Base-by-base conservation (phyloP, 2,329 filamentous ascomycete species). In the Colletotrichum godetiae region DNA sequence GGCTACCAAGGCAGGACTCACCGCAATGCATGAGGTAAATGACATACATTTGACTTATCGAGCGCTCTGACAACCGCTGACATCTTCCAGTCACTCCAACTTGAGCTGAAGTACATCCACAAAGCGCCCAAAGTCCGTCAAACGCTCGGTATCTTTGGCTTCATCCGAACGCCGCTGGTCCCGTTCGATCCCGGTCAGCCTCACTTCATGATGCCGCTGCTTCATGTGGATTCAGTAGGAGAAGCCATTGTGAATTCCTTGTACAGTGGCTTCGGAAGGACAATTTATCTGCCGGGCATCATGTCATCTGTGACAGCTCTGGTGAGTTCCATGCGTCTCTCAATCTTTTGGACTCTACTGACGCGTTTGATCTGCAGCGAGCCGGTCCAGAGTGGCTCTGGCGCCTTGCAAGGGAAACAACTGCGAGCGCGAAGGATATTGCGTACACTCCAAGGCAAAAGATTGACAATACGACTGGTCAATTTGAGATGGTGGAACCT, bases 1-100 rank as follows among this genome's bases (percentile, higher is more conserved):
- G 0, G 85, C 88, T 2, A 87, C 85, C 62, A 93, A 93, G 81
- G 80, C 81, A 1, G 82, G 79, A 0, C 59, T 81, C 7, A 76
- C 75, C 5, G 78, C 78, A 2, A 63, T 82, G 53, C 78, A 81
- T 64, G 79, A 82, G 63, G 78, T 78, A 46, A 56, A 66, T 24
- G 46, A 52, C 57, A 29, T 22, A 22, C 2, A 29, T 22, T 11
- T 24, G 19, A 10, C 2, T 0, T 3, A 3, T 13, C 1, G 3
- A 5, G 11, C 12, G 27, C 42, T 19, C 7, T 22, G 60, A 67
- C 19, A 19, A 61, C 65, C 13, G 52, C 66, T 67, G n/a, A 73
- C 35, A 13, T 4, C 4, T 3, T 27, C 4, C 6, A 80, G 79
- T 77, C 77, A 0, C 68, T 83, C 0, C 79, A 80, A 62, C 63